Percentiles rank a stretch among this genome's conserved stretches.
These are phyloP conservation scores for Talaromyces sp. DNA, from an alignment of 2,329 filamentous ascomycete species.

Conservation along the genomic window DNA sequence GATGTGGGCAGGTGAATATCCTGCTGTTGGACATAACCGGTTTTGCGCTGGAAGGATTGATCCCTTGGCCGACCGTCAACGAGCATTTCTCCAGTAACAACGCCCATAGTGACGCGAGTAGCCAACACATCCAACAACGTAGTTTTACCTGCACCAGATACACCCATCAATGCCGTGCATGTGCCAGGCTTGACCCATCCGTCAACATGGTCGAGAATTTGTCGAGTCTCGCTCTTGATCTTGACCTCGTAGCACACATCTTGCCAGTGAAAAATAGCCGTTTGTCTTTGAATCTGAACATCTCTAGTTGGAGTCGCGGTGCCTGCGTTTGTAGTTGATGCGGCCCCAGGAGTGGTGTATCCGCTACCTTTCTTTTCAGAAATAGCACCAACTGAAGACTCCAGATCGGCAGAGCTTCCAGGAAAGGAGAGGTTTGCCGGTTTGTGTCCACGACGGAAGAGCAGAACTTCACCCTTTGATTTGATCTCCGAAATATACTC, in stretches of 20 bases:
- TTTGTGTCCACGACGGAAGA: slow-evolving; percentile 69
- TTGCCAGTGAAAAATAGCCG: slow-evolving; percentile 80
- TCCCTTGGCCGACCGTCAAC: slow-evolving; percentile 72
- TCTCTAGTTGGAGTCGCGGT: background rate
- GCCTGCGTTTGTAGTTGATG: background rate
- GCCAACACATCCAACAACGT: slow-evolving; percentile 84
- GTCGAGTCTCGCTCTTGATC: slow-evolving; percentile 71
- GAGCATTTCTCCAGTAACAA: slow-evolving; percentile 83
- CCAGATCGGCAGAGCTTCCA: slow-evolving; percentile 4
- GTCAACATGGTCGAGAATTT: slow-evolving; percentile 79
- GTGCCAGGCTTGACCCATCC: slow-evolving; percentile 94
- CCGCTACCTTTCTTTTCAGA: slow-evolving; percentile 1
- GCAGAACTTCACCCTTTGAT: slow-evolving; percentile 72
- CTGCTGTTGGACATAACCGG: slow-evolving; percentile 88
- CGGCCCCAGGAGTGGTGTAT: background rate
- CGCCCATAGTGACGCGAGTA: slow-evolving; percentile 81
- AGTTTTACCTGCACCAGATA: slow-evolving; percentile 90
- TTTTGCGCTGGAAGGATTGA: slow-evolving; percentile 83
- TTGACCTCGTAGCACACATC: slow-evolving; percentile 78
- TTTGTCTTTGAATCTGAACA: slow-evolving; percentile 58
- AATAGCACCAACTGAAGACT: background rate
- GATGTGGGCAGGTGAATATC: slow-evolving; percentile 82
- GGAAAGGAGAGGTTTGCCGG: slow-evolving; percentile 2
- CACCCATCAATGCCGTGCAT: slow-evolving; percentile 83
- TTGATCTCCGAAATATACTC: slow-evolving; percentile 63